Base-by-base conservation (phyloP, 192 early-diverging fungal genomes). In the Rhizoclosmatium globosum region DNA sequence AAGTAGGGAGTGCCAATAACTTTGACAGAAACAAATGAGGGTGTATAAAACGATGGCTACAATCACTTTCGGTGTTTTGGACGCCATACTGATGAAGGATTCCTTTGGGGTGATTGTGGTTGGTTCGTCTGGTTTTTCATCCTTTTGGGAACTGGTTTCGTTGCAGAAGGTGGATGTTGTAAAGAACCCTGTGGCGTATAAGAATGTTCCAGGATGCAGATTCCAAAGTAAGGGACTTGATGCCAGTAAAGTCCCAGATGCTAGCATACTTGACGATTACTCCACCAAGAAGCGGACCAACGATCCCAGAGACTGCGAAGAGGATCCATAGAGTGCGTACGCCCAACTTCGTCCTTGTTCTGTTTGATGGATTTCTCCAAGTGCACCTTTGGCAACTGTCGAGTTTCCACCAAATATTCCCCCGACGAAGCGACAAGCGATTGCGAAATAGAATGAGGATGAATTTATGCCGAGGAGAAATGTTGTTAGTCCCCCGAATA, bases 331-430 rank as follows among this genome's bases (percentile, higher is more conserved):
- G 64, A 80, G 78, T 3, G 85, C 75, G 74, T 82, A 87, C 42
- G 79, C 88, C 83, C 82, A 87, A 21, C 83, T 70, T 39, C 84
- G 47, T 2, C 74, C 77, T 2, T 21, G 64, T 3, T 83, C 81
- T 45, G 80, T 77, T 4, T 1, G 1, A 48, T 73, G 74, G 42
- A 89, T 62, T 43, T 87, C 84, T 9, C 88, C 88, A 47, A 87
- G 41, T 41, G 72, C 80, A 31, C 86, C 88, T 78, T 89, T 89
- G 1, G 81, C 82, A 21, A 89, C 83, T n/a, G 85, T 86, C 19
- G 84, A 86, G 56, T 83, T 86, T 11, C 64, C 78, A 4, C 86
- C 86, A 81, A 87, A 89, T 4, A 84, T 21, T 15, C 88, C 88
- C 3, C 86, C 86, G 31, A 85, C 1, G 38, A 89, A 66, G 15